Conservation (phyloP, 352 stramenopile genomes). For the Pythium biforme region DNA sequence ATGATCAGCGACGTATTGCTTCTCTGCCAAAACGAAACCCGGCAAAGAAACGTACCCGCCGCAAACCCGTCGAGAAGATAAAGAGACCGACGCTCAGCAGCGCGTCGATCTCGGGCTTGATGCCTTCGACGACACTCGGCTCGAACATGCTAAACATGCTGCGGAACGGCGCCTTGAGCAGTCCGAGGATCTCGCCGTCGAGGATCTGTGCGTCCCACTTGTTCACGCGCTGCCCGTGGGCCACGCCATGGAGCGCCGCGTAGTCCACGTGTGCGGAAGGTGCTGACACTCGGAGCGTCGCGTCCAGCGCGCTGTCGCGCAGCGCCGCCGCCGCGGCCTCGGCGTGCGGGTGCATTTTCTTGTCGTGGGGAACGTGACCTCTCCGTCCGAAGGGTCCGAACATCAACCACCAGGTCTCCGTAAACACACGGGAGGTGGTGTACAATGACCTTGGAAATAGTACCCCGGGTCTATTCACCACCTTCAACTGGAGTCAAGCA, state of each 20-base stretch:
- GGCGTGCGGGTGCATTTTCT: conserved; percentile 32
- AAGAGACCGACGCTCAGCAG: conserved; percentile 58
- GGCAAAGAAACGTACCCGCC: conserved; percentile 56
- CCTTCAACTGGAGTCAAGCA: conserved; percentile 15
- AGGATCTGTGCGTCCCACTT: conserved; percentile 83
- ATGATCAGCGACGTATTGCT: not conserved
- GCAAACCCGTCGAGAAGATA: conserved; percentile 56
- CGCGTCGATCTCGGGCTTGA: conserved; percentile 78
- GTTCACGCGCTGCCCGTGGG: conserved; percentile 65
- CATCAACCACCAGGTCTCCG: conserved; percentile 1
- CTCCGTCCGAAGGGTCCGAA: not conserved
- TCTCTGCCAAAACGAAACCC: too few relatives aligned
- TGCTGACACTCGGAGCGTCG: not conserved
- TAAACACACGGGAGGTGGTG: conserved; percentile 13
- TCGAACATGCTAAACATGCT: conserved; percentile 82
- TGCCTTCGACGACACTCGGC: conserved; percentile 51
- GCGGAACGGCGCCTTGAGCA: conserved; percentile 75
- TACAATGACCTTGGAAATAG: conserved; percentile 7
- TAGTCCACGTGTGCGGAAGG: conserved; percentile 39
- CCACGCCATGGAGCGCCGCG: conserved; percentile 38
- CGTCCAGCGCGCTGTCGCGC: conserved; percentile 30
- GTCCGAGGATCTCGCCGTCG: conserved; percentile 71
- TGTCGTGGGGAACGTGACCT: not conserved
- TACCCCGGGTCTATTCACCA: conserved; percentile 1
- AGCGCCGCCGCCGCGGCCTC: conserved; percentile 32